Evolutionary conservation across 768 basidiomycete species (phyloP).

Genomic region (Xanthoconium purpureum): DNA sequence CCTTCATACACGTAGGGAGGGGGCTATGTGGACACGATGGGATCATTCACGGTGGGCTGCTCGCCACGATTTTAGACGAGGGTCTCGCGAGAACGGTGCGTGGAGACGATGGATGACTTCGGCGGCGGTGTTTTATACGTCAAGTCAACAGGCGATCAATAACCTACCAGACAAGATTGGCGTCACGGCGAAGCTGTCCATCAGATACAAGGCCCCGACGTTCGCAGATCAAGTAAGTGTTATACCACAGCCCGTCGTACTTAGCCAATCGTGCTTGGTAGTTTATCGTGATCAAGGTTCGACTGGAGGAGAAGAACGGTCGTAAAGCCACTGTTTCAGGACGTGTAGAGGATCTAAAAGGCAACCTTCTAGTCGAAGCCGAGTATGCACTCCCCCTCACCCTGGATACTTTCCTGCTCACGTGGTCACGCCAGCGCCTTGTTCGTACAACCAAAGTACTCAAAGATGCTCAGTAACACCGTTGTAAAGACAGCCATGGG

Average conservation of each 20-base stretch:
- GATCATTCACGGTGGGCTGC: slow-evolving; percentile 88
- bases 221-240: slow-evolving; percentile 73
- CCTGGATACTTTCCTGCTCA: background rate
- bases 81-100: slow-evolving; percentile 73
- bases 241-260: background rate
- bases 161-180: slow-evolving; percentile 88
- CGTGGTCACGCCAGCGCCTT: slow-evolving; percentile 47
- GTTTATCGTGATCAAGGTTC: slow-evolving; percentile 82
- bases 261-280: slow-evolving; percentile 29
- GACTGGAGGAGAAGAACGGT: slow-evolving; percentile 63
- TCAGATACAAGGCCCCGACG: slow-evolving; percentile 86
- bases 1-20: slow-evolving; percentile 79
- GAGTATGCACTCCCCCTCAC: slow-evolving; percentile 46
- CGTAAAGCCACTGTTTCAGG: slow-evolving; percentile 75
- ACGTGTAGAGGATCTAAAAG: slow-evolving; percentile 75
- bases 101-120: background rate
- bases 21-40: slow-evolving; percentile 93
- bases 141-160: slow-evolving; percentile 60
- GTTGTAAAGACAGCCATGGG: slow-evolving; percentile 67
- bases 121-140: slow-evolving; percentile 10
- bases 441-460: slow-evolving; percentile 89
- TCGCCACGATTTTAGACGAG: slow-evolving; percentile 91
- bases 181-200: slow-evolving; percentile 81
- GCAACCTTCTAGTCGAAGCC: slow-evolving; percentile 79
- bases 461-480: slow-evolving; percentile 64